phyloP scores from a whole-genome alignment of 2,329 filamentous ascomycete species.

The Colletotrichum liaoningense region DNA sequence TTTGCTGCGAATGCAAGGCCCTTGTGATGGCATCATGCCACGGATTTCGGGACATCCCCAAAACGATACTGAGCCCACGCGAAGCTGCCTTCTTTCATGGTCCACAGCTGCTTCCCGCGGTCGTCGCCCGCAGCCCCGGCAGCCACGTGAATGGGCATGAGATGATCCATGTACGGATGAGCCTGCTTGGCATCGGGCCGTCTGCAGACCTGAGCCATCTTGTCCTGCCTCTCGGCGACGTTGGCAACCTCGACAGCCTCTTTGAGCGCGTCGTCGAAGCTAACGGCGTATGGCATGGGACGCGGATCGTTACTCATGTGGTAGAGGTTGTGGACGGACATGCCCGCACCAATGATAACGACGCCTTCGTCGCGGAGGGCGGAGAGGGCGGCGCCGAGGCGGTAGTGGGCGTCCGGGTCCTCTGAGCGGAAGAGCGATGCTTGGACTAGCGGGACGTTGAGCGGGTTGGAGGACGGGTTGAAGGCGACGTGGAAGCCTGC shows the following conservation, averaged over 20 bases:
- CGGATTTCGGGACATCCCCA: conserved; percentile 39
- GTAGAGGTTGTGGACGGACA: conserved; percentile 79
- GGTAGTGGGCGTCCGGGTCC: conserved; percentile 74
- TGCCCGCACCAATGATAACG: conserved; percentile 77
- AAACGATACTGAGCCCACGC: conserved; percentile 62
- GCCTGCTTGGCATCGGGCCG: conserved; percentile 59
- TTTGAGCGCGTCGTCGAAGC: conserved; percentile 70
- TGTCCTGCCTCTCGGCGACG: conserved; percentile 49
- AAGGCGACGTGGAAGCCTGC: conserved; percentile 75
- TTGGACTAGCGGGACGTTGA: conserved; percentile 77
- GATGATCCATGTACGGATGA: conserved; percentile 61
- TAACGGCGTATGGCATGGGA: conserved; percentile 67
- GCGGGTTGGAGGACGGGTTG: conserved; percentile 68
- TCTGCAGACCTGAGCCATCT: conserved; percentile 51
- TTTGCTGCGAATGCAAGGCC: neutral
- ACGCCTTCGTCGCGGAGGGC: conserved; percentile 75
- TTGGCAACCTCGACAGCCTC: conserved; percentile 51
- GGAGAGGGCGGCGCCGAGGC: conserved; percentile 73
- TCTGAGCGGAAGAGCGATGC: conserved; percentile 76
- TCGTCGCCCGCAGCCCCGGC: conserved; percentile 59
- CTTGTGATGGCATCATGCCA: neutral
- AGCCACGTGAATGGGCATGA: conserved; percentile 60
- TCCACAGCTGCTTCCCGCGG: conserved; percentile 56
- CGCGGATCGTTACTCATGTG: conserved; percentile 57
- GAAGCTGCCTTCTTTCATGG: conserved; percentile 56